These are phyloP conservation scores for Exophiala calicioides DNA, from an alignment of 2,329 filamentous ascomycete genomes.

Conservation along the genomic window DNA sequence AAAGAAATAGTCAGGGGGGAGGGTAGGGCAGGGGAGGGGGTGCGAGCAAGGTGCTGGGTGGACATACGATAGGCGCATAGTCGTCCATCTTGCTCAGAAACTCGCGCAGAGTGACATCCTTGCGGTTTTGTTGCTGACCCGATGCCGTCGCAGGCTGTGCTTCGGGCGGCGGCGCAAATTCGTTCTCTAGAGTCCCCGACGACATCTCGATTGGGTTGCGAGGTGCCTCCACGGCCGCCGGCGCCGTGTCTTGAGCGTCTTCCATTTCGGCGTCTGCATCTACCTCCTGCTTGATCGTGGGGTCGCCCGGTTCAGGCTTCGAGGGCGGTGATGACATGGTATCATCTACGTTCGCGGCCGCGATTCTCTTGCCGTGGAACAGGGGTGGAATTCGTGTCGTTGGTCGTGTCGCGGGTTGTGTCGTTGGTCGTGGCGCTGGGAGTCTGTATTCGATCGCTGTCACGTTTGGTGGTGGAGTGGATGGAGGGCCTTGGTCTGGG, in stretches of 20 bases:
- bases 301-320: slow-evolving; percentile 10
- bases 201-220: slow-evolving; percentile 23
- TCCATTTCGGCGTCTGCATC: slow-evolving; percentile 37
- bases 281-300: slow-evolving; percentile 13
- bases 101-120: slow-evolving; percentile 88
- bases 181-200: slow-evolving; percentile 21
- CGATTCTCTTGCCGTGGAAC: not conserved
- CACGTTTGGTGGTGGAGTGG: too few species aligned
- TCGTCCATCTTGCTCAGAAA: slow-evolving; percentile 97
- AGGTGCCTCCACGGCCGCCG: slow-evolving; percentile 1
- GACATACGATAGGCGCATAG: slow-evolving; percentile 87
- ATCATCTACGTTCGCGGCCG: too few species aligned
- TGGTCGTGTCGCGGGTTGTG: too few species aligned
- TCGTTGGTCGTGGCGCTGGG: too few species aligned
- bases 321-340: slow-evolving; percentile 27
- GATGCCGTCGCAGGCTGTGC: slow-evolving; percentile 22
- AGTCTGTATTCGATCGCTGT: too few species aligned
- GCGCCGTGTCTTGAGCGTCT: slow-evolving; percentile 32
- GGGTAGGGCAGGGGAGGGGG: too few species aligned
- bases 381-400: not conserved
- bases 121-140: slow-evolving; percentile 66
- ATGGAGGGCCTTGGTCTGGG: too few species aligned
- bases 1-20: too few species aligned
- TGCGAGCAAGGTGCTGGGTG: slow-evolving; percentile 10
- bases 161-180: slow-evolving; percentile 22